Evolutionary conservation across 805 yeast genomes (phyloP).

Genomic region (Monosporozyma yasuniensis): DNA sequence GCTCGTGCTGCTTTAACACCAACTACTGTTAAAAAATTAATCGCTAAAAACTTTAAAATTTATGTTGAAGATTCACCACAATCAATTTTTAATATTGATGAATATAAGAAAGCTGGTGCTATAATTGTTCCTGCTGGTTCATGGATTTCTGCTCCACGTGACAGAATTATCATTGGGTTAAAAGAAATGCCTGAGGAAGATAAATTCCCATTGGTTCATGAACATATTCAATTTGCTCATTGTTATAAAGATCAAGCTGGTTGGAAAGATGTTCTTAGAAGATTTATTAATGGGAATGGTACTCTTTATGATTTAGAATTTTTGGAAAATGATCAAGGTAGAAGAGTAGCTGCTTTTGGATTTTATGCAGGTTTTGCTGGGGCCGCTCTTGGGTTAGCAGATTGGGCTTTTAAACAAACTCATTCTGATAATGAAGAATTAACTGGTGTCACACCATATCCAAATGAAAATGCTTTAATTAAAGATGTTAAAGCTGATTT

Average conservation of each 20-base stretch:
- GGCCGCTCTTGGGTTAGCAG: conserved; percentile 90
- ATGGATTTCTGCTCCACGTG: conserved; percentile 86
- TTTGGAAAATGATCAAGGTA: conserved; percentile 84
- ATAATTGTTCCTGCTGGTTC: conserved; percentile 85
- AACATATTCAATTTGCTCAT: conserved; percentile 97
- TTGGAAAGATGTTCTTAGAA: conserved; percentile 81
- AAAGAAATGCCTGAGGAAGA: conserved; percentile 91
- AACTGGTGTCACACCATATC: conserved; percentile 74
- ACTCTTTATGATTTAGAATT: conserved; percentile 89
- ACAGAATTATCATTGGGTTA: conserved; percentile 83
- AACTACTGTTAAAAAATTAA: conserved; percentile 68
- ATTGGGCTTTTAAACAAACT: conserved; percentile 87
- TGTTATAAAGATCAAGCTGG: conserved; percentile 97
- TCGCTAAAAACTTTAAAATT: conserved; percentile 81
- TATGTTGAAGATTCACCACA: conserved; percentile 83
- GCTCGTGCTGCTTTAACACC: conserved; percentile 98
- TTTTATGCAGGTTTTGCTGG: conserved; percentile 99
- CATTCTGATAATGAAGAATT: conserved; percentile 59
- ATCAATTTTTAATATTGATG: conserved; percentile 67
- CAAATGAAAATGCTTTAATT: conserved; percentile 67
- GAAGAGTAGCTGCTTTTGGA: conserved; percentile 99
- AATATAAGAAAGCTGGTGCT: conserved; percentile 76
- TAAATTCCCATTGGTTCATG: conserved; percentile 85
- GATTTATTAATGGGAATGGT: conserved; percentile 92
- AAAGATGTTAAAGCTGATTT: conserved; percentile 58